phyloP scores from a whole-genome alignment of 805 yeast species.

The Barnettozyma vustinii region DNA sequence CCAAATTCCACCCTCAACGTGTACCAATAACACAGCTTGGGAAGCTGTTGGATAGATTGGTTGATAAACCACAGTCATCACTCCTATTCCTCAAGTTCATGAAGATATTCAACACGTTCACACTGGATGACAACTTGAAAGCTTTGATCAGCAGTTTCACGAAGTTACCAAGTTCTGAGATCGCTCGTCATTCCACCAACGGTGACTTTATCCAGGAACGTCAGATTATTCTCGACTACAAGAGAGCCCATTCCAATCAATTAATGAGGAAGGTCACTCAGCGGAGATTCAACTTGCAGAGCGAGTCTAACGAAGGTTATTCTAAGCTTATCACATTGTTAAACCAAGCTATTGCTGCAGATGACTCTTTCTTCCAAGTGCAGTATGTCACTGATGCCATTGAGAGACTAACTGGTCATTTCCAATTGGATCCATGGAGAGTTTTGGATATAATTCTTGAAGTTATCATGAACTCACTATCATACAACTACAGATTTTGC shows the following conservation, averaged over 20 bases:
- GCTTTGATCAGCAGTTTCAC: conserved; percentile 24
- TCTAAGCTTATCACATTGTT: conserved; percentile 54
- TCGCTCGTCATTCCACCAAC: conserved; percentile 14
- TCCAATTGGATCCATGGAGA: conserved; percentile 66
- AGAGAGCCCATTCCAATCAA: background rate
- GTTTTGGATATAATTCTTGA: conserved; percentile 60
- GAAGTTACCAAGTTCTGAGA: conserved; percentile 17
- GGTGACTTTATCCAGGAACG: conserved; percentile 36
- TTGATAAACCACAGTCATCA: conserved; percentile 6
- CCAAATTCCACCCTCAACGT: conserved; percentile 16
- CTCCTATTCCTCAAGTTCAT: conserved; percentile 25
- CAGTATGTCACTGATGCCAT: conserved; percentile 42
- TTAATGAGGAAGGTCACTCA: conserved; percentile 24
- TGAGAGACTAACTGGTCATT: conserved; percentile 64
- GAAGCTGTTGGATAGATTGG: conserved; percentile 16
- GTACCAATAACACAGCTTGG: conserved; percentile 6
- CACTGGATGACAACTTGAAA: conserved; percentile 19
- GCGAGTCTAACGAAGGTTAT: conserved; percentile 78
- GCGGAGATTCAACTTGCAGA: conserved; percentile 57
- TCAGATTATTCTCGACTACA: conserved; percentile 6
- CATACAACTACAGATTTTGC: conserved; percentile 40
- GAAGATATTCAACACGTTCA: conserved; percentile 26
- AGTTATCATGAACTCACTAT: conserved; percentile 40
- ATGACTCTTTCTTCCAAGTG: conserved; percentile 37
- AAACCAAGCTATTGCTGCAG: conserved; percentile 34